Base-by-base conservation (phyloP, 495 filamentous ascomycete genomes). In the Apodospora peruviana region DNA sequence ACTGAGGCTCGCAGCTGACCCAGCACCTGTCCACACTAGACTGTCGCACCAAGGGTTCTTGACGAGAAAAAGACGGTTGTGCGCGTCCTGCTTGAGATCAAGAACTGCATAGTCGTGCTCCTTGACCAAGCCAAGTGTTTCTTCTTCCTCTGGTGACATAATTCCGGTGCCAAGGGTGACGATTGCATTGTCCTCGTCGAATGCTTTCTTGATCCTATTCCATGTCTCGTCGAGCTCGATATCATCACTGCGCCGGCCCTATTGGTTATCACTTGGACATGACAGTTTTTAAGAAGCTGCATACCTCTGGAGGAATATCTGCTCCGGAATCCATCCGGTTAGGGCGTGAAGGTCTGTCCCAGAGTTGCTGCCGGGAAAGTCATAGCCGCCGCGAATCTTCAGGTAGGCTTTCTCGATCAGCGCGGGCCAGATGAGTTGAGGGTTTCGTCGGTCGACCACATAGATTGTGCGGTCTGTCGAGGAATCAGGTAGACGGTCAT, bases 321-420 rank as follows among this genome's bases (percentile, higher is more conserved):
- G 93, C 65, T 99, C 91, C 0, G 93, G 93, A 47, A 99, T 88
- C 93, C 93, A 99, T 23, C 91, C 91, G 1, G 86, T 94, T 41
- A 99, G 65, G 11, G 91, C 83, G 72, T 88, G 88, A 2, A 99
- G 68, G 62, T 99, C 93, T 5, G 91, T 96, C 2, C 87, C 90
- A 2, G 91, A 96, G 61, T 99, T 96, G 57, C 91, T 96, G n/a
- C 93, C 93, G 2, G 93, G 93, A 55, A 99, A 97, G 54, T 97
- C 89, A 64, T 99, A 99, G 25, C 93, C 94, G 25, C 94, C 94
- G 18, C 90, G 80, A 7, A 97, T 78, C 69, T 97, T 99, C n/a
- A 99, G 71, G 52, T 97, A 99, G 3, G 93, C 93, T 60, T 99
- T 99, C 65, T 99, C 93, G 27, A 96, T 70, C 22, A 99, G 70